phyloP scores from a whole-genome alignment of 2,329 filamentous ascomycete species.

The Dothiorella sarmentorum region DNA sequence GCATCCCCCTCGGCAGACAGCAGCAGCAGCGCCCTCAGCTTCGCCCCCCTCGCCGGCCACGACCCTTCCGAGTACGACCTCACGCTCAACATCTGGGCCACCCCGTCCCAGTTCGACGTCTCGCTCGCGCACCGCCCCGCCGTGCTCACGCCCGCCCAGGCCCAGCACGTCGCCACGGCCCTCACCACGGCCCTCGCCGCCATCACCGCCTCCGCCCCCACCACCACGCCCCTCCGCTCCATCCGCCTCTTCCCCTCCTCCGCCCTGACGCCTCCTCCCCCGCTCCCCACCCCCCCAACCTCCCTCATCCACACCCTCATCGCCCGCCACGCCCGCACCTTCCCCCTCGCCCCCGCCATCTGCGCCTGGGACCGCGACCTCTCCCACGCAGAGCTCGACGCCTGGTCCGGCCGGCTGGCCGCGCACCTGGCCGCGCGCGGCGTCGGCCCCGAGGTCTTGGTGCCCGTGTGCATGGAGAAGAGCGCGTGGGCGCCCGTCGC shows the following conservation, averaged over 20 bases:
- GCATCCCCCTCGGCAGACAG: constrained; percentile 52
- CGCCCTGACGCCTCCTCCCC: constrained; percentile 8
- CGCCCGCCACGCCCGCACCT: neutral
- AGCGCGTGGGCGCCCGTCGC: constrained; percentile 34
- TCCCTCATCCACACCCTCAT: neutral
- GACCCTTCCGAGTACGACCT: constrained; percentile 10
- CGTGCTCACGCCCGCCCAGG: constrained; percentile 2
- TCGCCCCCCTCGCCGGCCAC: constrained; percentile 4
- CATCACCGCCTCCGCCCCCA: constrained; percentile 18
- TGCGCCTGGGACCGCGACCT: constrained; percentile 33
- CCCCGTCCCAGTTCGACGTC: constrained; percentile 7
- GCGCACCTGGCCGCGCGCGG: constrained; percentile 32
- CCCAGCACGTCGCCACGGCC: constrained; percentile 16
- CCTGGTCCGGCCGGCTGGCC: constrained; percentile 28
- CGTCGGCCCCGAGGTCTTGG: constrained; percentile 31
- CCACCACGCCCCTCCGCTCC: constrained; percentile 44
- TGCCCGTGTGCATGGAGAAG: constrained; percentile 40
- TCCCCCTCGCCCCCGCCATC: constrained; percentile 32
- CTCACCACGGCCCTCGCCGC: constrained; percentile 2
- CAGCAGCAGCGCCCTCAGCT: constrained; percentile 31
- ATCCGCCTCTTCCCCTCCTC: constrained; percentile 34
- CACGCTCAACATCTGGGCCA: constrained; percentile 28
- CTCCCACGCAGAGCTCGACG: constrained; percentile 32
- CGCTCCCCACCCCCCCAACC: constrained; percentile 19
- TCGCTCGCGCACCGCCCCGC: constrained; percentile 17